Evolutionary conservation across 1,284 basidiomycete species (phyloP).

Genomic region (Erythrobasidium hasegawianum): DNA sequence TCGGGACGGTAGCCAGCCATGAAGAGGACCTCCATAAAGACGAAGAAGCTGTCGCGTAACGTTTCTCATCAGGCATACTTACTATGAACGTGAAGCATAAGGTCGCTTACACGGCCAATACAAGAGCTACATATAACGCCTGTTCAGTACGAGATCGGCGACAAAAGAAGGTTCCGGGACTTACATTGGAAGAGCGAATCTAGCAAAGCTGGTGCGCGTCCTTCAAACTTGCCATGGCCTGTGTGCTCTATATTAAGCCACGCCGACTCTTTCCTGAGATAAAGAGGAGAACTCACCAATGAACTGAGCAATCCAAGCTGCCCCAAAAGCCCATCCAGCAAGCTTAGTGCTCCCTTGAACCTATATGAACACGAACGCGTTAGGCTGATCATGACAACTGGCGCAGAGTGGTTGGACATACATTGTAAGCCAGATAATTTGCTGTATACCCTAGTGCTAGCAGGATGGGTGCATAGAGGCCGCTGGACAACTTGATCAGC

Average conservation of each 20-base stretch:
- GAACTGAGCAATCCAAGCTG: conserved; percentile 46
- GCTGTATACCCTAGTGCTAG: conserved; percentile 41
- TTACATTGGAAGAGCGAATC: conserved; percentile 44
- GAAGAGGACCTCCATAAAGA: conserved; percentile 45
- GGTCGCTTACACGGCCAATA: conserved; percentile 32
- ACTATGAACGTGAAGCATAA: too few species aligned
- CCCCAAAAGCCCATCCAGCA: conserved; percentile 36
- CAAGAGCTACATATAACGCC: too few species aligned
- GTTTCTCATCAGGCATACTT: too few species aligned
- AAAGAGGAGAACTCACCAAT: conserved; percentile 38
- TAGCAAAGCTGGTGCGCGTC: conserved; percentile 46
- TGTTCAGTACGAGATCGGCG: too few species aligned
- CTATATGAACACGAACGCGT: background rate
- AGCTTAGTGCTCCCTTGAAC: conserved; percentile 35
- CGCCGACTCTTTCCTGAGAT: conserved; percentile 21
- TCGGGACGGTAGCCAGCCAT: conserved; percentile 43
- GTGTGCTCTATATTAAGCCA: background rate
- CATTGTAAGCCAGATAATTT: conserved; percentile 39
- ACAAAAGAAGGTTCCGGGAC: too few species aligned
- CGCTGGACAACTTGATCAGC: conserved; percentile 23
- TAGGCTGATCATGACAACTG: background rate
- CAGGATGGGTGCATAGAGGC: conserved; percentile 42
- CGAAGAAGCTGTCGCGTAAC: conserved; percentile 44
- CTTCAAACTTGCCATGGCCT: conserved; percentile 44
- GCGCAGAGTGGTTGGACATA: background rate